Evolutionary conservation across 1,284 basidiomycete species (phyloP), one percentile per base, ranked within the genome.

Genomic region (Termitomyces sp.): DNA sequence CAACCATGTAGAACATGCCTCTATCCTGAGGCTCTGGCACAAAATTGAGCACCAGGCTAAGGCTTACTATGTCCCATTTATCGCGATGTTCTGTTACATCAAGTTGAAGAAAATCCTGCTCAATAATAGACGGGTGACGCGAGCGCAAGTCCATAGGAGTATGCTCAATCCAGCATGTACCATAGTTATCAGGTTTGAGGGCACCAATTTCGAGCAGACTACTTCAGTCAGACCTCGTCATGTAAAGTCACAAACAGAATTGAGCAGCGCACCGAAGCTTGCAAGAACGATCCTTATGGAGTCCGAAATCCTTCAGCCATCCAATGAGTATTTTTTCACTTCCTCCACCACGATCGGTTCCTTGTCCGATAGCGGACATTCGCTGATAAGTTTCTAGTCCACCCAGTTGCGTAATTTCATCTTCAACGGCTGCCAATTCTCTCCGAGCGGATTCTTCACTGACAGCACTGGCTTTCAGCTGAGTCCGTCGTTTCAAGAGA

Each of bases 141-240:
- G 91, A 89, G 57, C 82, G 82, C 49, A 95, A 71, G 65, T 94
- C 92, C 55, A 94, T 91, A 0, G 91, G 84, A 0, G 76, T 80
- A 34, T 77, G 78, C 13, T 81, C 72, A 43, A 95, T 82, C 90
- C 91, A 94, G 0, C 81, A 86, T 2, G 75, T 70, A 2, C 67
- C 70, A 61, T 89, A 93, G 66, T 94, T 95, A 62, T 91, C 84
- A 1, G 86, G 88, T 56, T 81, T 84, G 34, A 95, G 72, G 16
- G 92, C 92, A 0, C 92, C 92, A 2, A 94, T 88, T 69, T 95
- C 92, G 1, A 95, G 76, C 53, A 94, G 68, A 44, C 91, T 93
- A n/a, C 6, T 33, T 47, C 30, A 9, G 57, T 35, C 38, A 49
- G 19, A 13, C 39, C 11, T 44, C 24, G 31, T n/a, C 21, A 24